phyloP scores from a whole-genome alignment of 106 monocot genomes.

The Allium cepa region DNA sequence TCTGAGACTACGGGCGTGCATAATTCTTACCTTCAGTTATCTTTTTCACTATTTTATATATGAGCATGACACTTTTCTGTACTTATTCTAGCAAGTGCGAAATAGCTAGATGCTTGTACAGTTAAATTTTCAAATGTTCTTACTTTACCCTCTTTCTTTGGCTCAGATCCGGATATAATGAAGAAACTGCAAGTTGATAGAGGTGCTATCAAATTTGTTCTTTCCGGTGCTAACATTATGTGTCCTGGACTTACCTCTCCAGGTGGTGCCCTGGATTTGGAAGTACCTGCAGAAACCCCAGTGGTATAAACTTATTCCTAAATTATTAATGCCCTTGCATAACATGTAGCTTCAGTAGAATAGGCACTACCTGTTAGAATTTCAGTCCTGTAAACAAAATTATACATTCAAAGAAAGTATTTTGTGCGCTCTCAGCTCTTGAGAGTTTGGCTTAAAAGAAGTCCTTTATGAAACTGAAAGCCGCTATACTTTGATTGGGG shows the following conservation, averaged over 20 bases:
- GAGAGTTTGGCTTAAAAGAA: too few relatives aligned
- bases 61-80: too few relatives aligned
- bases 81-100: too few relatives aligned
- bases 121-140: not conserved
- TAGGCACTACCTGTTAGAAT: too few relatives aligned
- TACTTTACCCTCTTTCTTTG: slow-evolving; percentile 3
- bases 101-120: too few relatives aligned
- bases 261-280: slow-evolving; percentile 73
- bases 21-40: not conserved
- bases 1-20: too few relatives aligned
- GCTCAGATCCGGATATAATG: slow-evolving; percentile 91
- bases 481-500: too few relatives aligned
- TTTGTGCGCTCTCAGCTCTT: too few relatives aligned
- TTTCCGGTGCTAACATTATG: slow-evolving; percentile 99
- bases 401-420: too few relatives aligned
- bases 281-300: slow-evolving; percentile 67
- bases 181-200: slow-evolving; percentile 96
- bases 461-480: too few relatives aligned
- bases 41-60: not conserved
- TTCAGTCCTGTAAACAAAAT: too few relatives aligned
- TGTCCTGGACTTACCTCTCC: slow-evolving; percentile 97
- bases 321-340: not conserved
- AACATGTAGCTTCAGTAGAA: too few relatives aligned
- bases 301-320: slow-evolving; percentile 43
- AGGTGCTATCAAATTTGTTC: slow-evolving; percentile 92